A percentile compares a stretch with the other conserved stretches of the same genome.
phyloP scores from a whole-genome alignment of 1,284 basidiomycete species.

The Ustilago crameri region DNA sequence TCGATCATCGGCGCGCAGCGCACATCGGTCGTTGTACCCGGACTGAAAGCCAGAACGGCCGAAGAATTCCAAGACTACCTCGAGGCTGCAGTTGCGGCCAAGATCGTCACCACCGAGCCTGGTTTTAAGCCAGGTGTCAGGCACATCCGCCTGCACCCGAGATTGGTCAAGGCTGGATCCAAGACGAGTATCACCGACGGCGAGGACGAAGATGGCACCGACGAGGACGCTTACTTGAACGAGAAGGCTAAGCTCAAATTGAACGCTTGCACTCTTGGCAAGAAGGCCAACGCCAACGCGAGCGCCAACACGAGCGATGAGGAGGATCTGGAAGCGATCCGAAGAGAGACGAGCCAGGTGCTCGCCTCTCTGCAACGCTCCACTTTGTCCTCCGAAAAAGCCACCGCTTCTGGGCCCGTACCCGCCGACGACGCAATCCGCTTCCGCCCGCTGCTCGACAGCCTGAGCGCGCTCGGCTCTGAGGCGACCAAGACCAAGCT shows the following conservation, averaged over 20 bases:
- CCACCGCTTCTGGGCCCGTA: slow-evolving; percentile 26
- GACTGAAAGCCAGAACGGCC: slow-evolving; percentile 16
- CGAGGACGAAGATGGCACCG: slow-evolving; percentile 15
- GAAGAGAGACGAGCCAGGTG: slow-evolving; percentile 28
- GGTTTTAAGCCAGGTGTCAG: slow-evolving; percentile 42
- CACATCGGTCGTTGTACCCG: slow-evolving; percentile 17
- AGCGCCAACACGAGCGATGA: too few relatives aligned
- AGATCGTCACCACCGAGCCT: slow-evolving; percentile 48
- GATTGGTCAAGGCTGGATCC: slow-evolving; percentile 15
- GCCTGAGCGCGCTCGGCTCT: slow-evolving; percentile 11
- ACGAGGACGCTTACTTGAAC: slow-evolving; percentile 11
- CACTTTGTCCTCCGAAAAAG: slow-evolving; percentile 19
- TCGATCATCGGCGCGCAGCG: slow-evolving; percentile 27
- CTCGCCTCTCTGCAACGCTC: slow-evolving; percentile 31
- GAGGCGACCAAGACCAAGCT: slow-evolving; percentile 27
- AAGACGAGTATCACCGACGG: slow-evolving; percentile 24
- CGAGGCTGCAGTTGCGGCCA: slow-evolving; percentile 36
- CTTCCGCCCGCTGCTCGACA: slow-evolving; percentile 44
- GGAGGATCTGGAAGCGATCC: slow-evolving; percentile 16
- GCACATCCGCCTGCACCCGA: slow-evolving; percentile 40
- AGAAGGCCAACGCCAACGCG: background rate
- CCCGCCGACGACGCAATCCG: slow-evolving; percentile 26
- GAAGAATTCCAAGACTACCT: slow-evolving; percentile 43
- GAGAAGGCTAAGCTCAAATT: slow-evolving; percentile 6
- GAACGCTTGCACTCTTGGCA: slow-evolving; percentile 12